Percentiles rank a stretch among this genome's conserved stretches.
phyloP scores from a whole-genome alignment of 2,329 filamentous ascomycete genomes.

The Ophiostoma novo-ulmi region DNA sequence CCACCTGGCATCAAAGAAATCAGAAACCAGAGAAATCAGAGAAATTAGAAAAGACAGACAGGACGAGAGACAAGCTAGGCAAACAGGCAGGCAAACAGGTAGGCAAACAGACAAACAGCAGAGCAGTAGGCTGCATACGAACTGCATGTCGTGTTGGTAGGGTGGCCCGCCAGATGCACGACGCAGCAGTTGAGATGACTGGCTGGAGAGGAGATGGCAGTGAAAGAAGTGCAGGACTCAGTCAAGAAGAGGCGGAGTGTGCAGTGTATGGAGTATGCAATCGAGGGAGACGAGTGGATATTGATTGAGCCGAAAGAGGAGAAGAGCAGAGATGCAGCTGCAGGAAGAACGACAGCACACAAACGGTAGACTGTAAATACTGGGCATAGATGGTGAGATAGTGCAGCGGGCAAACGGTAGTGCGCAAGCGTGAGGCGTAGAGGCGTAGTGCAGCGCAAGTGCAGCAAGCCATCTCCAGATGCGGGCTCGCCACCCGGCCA shows the following conservation, averaged over 20 bases:
- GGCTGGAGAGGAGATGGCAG: background rate
- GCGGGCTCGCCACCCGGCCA: too few species aligned
- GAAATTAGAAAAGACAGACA: background rate
- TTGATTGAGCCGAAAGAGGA: slow-evolving; percentile 2
- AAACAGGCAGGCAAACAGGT: background rate
- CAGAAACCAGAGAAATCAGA: background rate
- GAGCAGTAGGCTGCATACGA: background rate
- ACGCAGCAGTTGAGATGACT: background rate
- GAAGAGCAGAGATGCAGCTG: background rate
- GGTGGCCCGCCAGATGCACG: slow-evolving; percentile 10
- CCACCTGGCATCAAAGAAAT: background rate
- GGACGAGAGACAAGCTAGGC: background rate
- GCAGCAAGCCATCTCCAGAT: background rate
- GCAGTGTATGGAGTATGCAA: background rate
- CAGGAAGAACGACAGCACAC: background rate
- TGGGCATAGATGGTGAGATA: too few species aligned
- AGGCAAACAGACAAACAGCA: background rate
- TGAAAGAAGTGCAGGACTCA: background rate
- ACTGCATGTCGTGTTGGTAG: background rate
- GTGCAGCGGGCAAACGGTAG: too few species aligned
- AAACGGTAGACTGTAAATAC: too few species aligned
- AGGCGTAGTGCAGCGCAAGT: background rate
- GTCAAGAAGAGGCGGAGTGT: background rate
- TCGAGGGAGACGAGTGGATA: background rate
- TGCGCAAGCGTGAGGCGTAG: background rate